Evolutionary conservation across 257 asterid genomes (phyloP), one percentile per base, ranked within the genome.

Genomic region (Penstemon newberryi): DNA sequence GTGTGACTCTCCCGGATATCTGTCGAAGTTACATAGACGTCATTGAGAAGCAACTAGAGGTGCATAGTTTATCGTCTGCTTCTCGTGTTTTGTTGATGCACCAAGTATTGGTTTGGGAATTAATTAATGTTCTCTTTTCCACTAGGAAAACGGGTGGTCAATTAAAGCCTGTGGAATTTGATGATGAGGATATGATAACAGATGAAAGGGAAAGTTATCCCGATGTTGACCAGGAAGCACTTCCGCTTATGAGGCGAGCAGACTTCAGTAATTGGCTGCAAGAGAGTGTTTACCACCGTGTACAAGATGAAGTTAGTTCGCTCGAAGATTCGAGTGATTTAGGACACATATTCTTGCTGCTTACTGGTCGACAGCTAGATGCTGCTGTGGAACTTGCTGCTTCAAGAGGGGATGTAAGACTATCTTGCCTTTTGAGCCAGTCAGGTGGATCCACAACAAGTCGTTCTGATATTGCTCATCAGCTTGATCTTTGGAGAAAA

Each of bases 371-470:
- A 55, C 96, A 91, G 83, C 84, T 87, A 67, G 96, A 89, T 78
- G 73, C 87, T 74, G 95, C 97, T 49, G 96, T 89, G 56, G 99
- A 89, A 79, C 82, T 94, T 76, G 95, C 99, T 63, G 88, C 96
- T 77, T 91, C 97, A 60, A 84, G 85, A 77, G 99, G 99, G 70
- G 99, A 94, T 68, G 96, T 94, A 18, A 84, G 99, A 80, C 80
- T 91, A n/a, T 83, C 97, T 69, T 87, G 96, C 69, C 90, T 94
- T 73, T 82, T 94, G 81, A 84, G 97, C 79, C 96, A 94, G 80
- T 89, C 97, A 71, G 99, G 93, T 60, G 97, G 99, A 13, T 87
- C 95, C 33, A 76, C 74, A 19, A 75, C 41, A 43, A 87, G 73
- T 77, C 96, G 97, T 36, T 74, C 81, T 71, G 92, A 89, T 82